These are phyloP conservation scores for Phoma sp. DNA, from an alignment of 2,329 filamentous ascomycete genomes.

Conservation along the genomic window DNA sequence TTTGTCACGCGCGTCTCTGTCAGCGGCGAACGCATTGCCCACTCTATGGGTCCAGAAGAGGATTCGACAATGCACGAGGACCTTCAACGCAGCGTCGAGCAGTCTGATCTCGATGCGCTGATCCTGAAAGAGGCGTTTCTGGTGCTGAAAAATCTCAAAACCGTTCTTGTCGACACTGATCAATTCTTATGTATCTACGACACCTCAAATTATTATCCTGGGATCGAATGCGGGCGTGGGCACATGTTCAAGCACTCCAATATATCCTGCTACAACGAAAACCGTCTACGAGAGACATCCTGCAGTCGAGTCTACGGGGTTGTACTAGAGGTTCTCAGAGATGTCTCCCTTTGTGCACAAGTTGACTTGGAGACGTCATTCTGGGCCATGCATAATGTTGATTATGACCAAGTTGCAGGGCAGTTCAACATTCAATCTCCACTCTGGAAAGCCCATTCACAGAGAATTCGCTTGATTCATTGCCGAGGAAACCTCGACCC, in stretches of 20 bases:
- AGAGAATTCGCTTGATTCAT: neutral
- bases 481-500: too few relatives aligned
- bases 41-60: neutral
- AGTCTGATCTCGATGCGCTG: constrained; percentile 1
- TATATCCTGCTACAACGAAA: neutral
- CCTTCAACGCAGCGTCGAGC: neutral
- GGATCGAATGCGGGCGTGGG: neutral
- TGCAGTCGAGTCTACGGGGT: neutral
- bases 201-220: neutral
- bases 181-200: neutral
- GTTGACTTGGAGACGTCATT: neutral
- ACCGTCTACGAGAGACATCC: neutral
- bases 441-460: neutral
- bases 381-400: neutral
- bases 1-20: too few relatives aligned
- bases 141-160: neutral
- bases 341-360: neutral
- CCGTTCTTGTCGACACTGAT: neutral
- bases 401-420: neutral
- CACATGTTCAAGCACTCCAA: neutral
- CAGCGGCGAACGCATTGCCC: neutral
- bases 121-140: neutral
- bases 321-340: neutral
- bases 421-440: neutral
- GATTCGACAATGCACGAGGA: neutral